These are phyloP conservation scores for Trichoderma oligosporum DNA, from an alignment of 2,329 filamentous ascomycete genomes.

Conservation along the genomic window DNA sequence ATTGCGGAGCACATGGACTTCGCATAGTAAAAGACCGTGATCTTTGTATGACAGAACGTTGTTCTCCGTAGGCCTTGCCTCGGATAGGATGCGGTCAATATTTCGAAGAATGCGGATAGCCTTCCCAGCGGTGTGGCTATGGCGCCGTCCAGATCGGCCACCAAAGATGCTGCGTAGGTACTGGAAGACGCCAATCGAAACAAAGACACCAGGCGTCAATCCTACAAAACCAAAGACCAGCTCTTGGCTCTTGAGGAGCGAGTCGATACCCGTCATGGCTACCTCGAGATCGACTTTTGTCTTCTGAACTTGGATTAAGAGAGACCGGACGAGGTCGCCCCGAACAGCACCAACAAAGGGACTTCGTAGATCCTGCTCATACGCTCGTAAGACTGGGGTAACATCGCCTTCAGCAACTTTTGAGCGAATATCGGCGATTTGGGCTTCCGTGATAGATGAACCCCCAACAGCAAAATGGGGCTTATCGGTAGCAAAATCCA, in stretches of 20 bases:
- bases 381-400: constrained; percentile 84
- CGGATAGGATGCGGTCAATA: constrained; percentile 75
- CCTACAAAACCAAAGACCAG: constrained; percentile 97
- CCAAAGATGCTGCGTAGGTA: constrained; percentile 70
- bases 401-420: constrained; percentile 90
- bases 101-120: constrained; percentile 78
- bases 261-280: constrained; percentile 92
- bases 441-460: constrained; percentile 57
- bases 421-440: constrained; percentile 69
- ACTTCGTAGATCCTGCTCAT: constrained; percentile 79
- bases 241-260: constrained; percentile 91
- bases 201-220: constrained; percentile 86
- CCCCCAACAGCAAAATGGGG: constrained; percentile 55
- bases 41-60: constrained; percentile 85
- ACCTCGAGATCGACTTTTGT: constrained; percentile 98
- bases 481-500: constrained; percentile 88
- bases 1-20: constrained; percentile 77
- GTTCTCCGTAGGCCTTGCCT: constrained; percentile 65
- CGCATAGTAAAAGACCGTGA: constrained; percentile 83
- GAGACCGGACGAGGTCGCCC: constrained; percentile 82
- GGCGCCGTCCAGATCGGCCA: constrained; percentile 63
- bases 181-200: constrained; percentile 68
- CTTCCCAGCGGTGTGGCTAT: constrained; percentile 62
- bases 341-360: constrained; percentile 79
- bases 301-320: constrained; percentile 96